phyloP scores from a whole-genome alignment of 352 stramenopile genomes.

The Vaucheria bursata region DNA sequence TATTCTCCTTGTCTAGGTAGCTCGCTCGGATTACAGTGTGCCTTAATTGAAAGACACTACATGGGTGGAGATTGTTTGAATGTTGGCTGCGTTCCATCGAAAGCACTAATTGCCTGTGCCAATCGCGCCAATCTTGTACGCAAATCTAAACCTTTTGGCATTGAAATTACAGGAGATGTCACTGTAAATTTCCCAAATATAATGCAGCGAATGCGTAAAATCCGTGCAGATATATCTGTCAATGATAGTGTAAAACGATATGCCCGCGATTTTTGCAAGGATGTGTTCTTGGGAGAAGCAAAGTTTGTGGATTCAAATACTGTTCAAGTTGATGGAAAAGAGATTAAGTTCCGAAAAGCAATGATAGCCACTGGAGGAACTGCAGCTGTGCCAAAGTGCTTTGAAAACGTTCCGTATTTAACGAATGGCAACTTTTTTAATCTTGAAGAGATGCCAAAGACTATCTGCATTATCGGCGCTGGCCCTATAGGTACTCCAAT shows the following conservation, averaged over 20 bases:
- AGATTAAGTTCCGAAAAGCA: constrained; percentile 59
- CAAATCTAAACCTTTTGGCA: constrained; percentile 28
- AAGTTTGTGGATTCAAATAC: constrained; percentile 26
- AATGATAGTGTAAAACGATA: constrained; percentile 42
- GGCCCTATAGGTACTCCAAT: constrained; percentile 62
- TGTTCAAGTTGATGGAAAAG: constrained; percentile 41
- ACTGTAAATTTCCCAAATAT: constrained; percentile 32
- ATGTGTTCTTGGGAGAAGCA: constrained; percentile 42
- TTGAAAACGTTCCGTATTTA: constrained; percentile 52
- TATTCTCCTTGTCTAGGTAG: too few species aligned
- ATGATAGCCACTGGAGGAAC: constrained; percentile 64
- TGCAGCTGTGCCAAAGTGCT: constrained; percentile 54
- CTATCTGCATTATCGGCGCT: constrained; percentile 62
- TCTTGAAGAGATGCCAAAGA: constrained; percentile 56
- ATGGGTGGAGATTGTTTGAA: constrained; percentile 69
- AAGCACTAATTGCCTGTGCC: constrained; percentile 58
- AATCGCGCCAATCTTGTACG: constrained; percentile 27
- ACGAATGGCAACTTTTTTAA: constrained; percentile 64
- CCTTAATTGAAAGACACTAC: constrained; percentile 57
- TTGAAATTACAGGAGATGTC: constrained; percentile 22
- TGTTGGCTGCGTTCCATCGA: constrained; percentile 67
- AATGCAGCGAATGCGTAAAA: constrained; percentile 37
- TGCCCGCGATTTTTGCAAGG: constrained; percentile 59
- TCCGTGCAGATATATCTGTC: constrained; percentile 40
- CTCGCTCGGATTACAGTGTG: constrained; percentile 48